A percentile compares a stretch with the other conserved stretches of the same genome.
Evolutionary conservation across 2,329 filamentous ascomycete genomes (phyloP).

Genomic region (Fusarium zealandicum): DNA sequence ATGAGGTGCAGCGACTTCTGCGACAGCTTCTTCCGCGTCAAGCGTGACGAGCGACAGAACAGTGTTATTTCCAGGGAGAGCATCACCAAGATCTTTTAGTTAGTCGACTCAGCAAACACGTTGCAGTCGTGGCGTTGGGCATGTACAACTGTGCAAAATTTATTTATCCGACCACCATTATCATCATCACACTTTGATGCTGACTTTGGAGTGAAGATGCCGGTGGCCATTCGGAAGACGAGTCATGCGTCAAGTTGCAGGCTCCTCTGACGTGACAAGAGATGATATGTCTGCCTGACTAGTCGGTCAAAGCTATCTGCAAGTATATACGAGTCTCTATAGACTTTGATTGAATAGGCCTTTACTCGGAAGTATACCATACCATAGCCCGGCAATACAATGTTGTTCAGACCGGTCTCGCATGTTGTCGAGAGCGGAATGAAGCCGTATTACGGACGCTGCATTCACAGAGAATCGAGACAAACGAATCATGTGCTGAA

Average conservation of each 20-base stretch:
- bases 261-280: background rate
- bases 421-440: no score
- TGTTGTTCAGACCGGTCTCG: no score
- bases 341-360: background rate
- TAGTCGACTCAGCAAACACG: background rate
- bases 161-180: background rate
- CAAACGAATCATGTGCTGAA: no score
- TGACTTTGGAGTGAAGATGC: background rate
- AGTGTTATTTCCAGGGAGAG: constrained; percentile 80
- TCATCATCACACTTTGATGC: background rate
- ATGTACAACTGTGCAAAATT: constrained; percentile 13
- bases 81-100: constrained; percentile 57
- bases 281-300: background rate
- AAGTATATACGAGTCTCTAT: background rate
- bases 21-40: constrained; percentile 89
- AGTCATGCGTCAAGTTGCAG: background rate
- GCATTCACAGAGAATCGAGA: no score
- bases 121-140: constrained; percentile 1
- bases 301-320: background rate
- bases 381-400: no score
- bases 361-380: background rate
- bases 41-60: constrained; percentile 83
- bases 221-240: background rate
- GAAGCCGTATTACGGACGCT: no score
- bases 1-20: constrained; percentile 96